These are phyloP conservation scores for Hortiboletus campestris DNA, from an alignment of 768 basidiomycete genomes.

Conservation along the genomic window DNA sequence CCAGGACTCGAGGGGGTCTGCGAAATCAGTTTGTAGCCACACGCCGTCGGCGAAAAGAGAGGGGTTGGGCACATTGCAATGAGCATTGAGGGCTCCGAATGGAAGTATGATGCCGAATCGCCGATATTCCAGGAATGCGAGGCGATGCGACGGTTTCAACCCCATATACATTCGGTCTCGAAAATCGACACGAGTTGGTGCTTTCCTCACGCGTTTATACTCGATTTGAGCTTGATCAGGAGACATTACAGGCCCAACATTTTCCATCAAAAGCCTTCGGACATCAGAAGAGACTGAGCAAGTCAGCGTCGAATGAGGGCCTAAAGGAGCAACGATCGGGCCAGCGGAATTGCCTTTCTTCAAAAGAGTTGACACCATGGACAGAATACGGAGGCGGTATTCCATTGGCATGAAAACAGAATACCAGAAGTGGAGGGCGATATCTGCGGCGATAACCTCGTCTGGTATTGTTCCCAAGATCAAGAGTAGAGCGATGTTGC, in stretches of 20 bases:
- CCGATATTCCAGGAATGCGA: conserved; percentile 40
- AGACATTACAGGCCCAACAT: conserved; percentile 17
- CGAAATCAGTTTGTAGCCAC: conserved; percentile 42
- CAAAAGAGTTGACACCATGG: conserved; percentile 19
- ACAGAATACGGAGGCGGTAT: conserved; percentile 26
- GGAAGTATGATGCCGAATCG: conserved; percentile 47
- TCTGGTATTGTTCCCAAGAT: conserved; percentile 39
- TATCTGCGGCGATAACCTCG: conserved; percentile 36
- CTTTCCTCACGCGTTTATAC: conserved; percentile 34
- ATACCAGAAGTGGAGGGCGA: conserved; percentile 49
- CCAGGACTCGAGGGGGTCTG: conserved; percentile 51
- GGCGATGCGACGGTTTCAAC: conserved; percentile 45
- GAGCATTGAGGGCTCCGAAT: conserved; percentile 41
- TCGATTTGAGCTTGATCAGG: conserved; percentile 28
- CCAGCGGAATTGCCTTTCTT: not conserved
- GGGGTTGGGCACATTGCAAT: conserved; percentile 43
- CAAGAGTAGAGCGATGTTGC: conserved; percentile 43
- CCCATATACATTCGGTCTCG: conserved; percentile 40
- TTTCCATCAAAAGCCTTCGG: conserved; percentile 14
- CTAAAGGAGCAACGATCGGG: conserved; percentile 11
- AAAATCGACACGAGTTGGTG: conserved; percentile 40
- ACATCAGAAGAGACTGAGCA: conserved; percentile 10
- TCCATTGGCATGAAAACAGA: conserved; percentile 41
- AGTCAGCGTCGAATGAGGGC: conserved; percentile 14
- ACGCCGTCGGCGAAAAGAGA: conserved; percentile 46